These are phyloP conservation scores for Cyclotella choctawhatcheeana DNA, from an alignment of 108 stramenopile species.

Conservation along the genomic window DNA sequence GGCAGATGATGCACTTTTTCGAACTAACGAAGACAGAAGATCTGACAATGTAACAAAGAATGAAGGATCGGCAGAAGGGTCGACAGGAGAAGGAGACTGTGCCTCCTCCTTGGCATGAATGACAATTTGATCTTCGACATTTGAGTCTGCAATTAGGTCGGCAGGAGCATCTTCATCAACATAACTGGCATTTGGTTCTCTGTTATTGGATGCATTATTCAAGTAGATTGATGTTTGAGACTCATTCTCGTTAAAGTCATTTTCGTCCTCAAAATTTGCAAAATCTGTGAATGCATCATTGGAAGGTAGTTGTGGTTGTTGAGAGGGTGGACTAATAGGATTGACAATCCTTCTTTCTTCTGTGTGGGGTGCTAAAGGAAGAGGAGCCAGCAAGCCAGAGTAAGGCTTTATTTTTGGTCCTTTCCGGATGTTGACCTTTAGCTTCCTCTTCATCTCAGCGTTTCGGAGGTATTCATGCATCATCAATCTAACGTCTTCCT, in stretches of 20 bases:
- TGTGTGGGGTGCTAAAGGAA: slow-evolving; percentile 39
- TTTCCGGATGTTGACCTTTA: slow-evolving; percentile 84
- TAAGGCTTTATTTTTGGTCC: slow-evolving; percentile 38
- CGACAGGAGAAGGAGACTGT: too few species aligned
- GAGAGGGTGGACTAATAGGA: slow-evolving; percentile 26
- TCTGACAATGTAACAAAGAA: slow-evolving; percentile 61
- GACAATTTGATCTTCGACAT: not conserved
- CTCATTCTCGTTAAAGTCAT: too few species aligned
- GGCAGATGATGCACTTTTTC: slow-evolving; percentile 81
- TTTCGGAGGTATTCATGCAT: slow-evolving; percentile 83
- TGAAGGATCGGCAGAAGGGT: slow-evolving; percentile 30
- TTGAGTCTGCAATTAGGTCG: too few species aligned
- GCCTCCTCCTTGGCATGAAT: not conserved
- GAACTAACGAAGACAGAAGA: slow-evolving; percentile 72
- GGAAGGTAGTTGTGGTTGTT: slow-evolving; percentile 8
- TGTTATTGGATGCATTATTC: too few species aligned
- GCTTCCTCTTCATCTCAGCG: slow-evolving; percentile 83
- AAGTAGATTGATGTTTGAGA: too few species aligned
- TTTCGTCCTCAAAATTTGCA: slow-evolving; percentile 19
- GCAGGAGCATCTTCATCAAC: too few species aligned
- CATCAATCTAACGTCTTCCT: slow-evolving; percentile 79
- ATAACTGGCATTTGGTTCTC: too few species aligned
- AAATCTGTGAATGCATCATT: slow-evolving; percentile 20
- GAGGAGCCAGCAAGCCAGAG: slow-evolving; percentile 37
- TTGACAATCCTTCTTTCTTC: slow-evolving; percentile 39